Conservation (phyloP, 345 rosid genomes). For the Excoecaria cochinchinensis region DNA sequence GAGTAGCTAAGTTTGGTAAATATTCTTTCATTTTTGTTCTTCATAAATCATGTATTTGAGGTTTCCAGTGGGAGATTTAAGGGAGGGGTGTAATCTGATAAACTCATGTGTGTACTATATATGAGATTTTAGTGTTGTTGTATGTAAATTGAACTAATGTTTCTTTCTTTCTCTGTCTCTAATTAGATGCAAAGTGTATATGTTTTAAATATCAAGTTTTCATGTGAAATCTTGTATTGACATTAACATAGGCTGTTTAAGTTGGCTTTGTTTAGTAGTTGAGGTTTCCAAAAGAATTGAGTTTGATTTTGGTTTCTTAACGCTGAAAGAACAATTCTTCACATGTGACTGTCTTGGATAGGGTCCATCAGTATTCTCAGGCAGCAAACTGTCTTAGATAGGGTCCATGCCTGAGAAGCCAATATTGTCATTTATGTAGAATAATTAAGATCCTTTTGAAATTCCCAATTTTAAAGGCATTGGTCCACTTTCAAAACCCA, state of each 20-base stretch:
- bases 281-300: background rate
- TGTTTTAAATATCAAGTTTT: too few species aligned
- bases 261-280: background rate
- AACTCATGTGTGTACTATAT: conserved; percentile 9
- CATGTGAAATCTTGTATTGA: too few species aligned
- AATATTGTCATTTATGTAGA: background rate
- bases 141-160: conserved; percentile 20
- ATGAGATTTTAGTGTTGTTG: background rate
- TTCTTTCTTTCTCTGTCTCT: conserved; percentile 11
- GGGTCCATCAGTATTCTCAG: background rate
- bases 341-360: background rate
- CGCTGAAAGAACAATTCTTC: background rate
- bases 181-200: conserved; percentile 12
- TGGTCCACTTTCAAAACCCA: background rate
- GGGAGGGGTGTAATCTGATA: conserved; percentile 1
- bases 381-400: background rate
- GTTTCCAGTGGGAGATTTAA: conserved; percentile 15
- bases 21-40: conserved; percentile 16
- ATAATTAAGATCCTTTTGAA: background rate
- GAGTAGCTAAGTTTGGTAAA: conserved; percentile 34
- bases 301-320: background rate
- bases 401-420: background rate
- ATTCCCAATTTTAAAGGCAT: background rate
- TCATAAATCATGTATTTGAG: conserved; percentile 4
- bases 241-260: too few species aligned